These are phyloP conservation scores for Thelonectria olida DNA, from an alignment of 2,329 filamentous ascomycete genomes.

Conservation along the genomic window DNA sequence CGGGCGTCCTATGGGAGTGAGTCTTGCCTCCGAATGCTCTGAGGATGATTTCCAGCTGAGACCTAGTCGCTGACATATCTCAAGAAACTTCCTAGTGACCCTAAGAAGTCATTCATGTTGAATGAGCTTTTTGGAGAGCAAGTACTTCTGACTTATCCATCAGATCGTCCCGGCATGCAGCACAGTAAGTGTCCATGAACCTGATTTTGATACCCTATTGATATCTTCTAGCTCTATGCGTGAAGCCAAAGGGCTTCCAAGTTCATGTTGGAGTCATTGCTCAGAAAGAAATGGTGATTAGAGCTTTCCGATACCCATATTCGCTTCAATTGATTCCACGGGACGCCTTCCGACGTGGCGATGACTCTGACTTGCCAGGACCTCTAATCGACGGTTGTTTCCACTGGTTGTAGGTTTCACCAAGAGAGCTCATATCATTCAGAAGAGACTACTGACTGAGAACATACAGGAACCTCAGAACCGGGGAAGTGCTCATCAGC, in stretches of 20 bases:
- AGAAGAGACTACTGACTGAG: neutral
- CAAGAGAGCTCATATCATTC: neutral
- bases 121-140: slow-evolving; percentile 64
- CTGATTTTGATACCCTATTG: neutral
- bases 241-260: slow-evolving; percentile 51
- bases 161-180: slow-evolving; percentile 61
- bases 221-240: slow-evolving; percentile 12
- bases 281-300: slow-evolving; percentile 40
- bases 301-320: slow-evolving; percentile 28
- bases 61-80: slow-evolving; percentile 4
- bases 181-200: slow-evolving; percentile 44
- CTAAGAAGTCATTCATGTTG: slow-evolving; percentile 51
- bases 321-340: slow-evolving; percentile 34
- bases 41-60: neutral
- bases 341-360: slow-evolving; percentile 22
- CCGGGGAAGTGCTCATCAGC: slow-evolving; percentile 30
- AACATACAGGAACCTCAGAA: slow-evolving; percentile 25
- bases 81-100: slow-evolving; percentile 60
- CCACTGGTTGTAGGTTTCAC: slow-evolving; percentile 64
- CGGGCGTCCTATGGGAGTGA: slow-evolving; percentile 40
- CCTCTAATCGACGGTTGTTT: slow-evolving; percentile 59
- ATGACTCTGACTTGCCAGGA: slow-evolving; percentile 56
- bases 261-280: slow-evolving; percentile 55
- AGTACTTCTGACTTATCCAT: slow-evolving; percentile 61
- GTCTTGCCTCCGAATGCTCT: neutral